Evolutionary conservation across 495 filamentous ascomycete genomes (phyloP), one percentile per base, ranked within the genome.

Genomic region (Ramalina peruviana): DNA sequence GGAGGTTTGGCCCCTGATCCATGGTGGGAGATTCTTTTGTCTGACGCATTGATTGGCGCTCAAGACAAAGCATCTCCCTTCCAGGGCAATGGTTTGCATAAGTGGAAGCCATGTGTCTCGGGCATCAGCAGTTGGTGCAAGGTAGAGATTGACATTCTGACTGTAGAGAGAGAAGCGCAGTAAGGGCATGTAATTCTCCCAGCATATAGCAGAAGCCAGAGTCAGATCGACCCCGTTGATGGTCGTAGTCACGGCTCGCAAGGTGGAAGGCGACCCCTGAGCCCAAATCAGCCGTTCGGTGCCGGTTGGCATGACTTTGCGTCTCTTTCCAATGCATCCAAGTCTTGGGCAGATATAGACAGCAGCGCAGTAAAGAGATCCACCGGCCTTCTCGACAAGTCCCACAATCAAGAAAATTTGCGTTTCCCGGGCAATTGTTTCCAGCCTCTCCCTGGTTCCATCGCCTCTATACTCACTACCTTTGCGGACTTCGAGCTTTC

Each of bases 141-240:
- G 79, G 58, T 93, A 97, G 19, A 97, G 69, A 60, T 90, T 94
- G 50, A 95, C 83, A 60, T 94, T 93, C 64, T 96, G 90, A 2
- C 78, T 73, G 58, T 97, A 97, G 16, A 97, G 72, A 19, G 80
- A 76, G 46, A 86, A 73, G 9, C 84, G 70, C 1, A 97, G 73
- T 17, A 96, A 67, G 0, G 90, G 90, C 90, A 97, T 97, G 60
- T 86, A 94, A 55, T 87, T 96, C 65, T 97, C 90, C 90, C 90
- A 97, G 69, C 90, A 97, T 39, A 97, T 93, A 1, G 89, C 90
- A 0, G 86, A 79, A 0, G 80, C 90, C 6, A 95, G 67, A 15
- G 81, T 88, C 17, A 97, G 65, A 40, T 75, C 78, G 13, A 90
- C 78, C 19, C 84, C 86, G 19, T 78, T 76, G 52, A 97, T 82